Evolutionary conservation across 129 eudicot genomes (phyloP).

Genomic region (Escallonia herrerae): DNA sequence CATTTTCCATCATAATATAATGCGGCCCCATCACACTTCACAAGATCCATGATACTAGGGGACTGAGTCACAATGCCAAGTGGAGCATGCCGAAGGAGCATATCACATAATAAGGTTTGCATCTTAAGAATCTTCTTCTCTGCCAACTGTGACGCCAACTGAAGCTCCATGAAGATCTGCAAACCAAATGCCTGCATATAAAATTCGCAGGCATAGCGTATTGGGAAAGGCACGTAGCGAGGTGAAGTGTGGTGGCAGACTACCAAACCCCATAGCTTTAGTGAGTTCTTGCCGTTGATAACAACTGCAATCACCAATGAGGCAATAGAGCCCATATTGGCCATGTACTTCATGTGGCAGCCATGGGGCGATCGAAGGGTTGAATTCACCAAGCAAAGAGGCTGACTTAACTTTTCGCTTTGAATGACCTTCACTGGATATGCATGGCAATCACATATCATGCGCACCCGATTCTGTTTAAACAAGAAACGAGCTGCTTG

Average conservation of each 20-base stretch:
- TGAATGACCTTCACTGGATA: conserved; percentile 40
- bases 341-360: conserved; percentile 63
- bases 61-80: conserved; percentile 47
- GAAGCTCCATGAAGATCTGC: conserved; percentile 64
- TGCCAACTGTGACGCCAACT: conserved; percentile 45
- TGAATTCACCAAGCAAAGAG: conserved; percentile 55
- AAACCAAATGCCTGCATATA: conserved; percentile 58
- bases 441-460: conserved; percentile 46
- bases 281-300: conserved; percentile 37
- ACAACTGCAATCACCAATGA: conserved; percentile 63
- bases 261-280: conserved; percentile 70
- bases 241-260: conserved; percentile 62
- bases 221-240: conserved; percentile 57
- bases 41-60: conserved; percentile 66
- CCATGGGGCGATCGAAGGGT: conserved; percentile 65
- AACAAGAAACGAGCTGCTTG: conserved; percentile 76
- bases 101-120: conserved; percentile 64
- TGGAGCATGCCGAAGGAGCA: conserved; percentile 64
- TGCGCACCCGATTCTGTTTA: conserved; percentile 67
- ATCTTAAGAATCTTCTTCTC: conserved; percentile 46
- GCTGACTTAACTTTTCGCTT: conserved; percentile 40
- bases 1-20: conserved; percentile 32
- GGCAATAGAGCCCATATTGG: conserved; percentile 54
- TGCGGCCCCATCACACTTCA: conserved; percentile 76
- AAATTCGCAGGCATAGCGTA: conserved; percentile 66